These are phyloP conservation scores for Colletotrichum sansevieriae DNA, from an alignment of 2,329 filamentous ascomycete species.

Conservation along the genomic window DNA sequence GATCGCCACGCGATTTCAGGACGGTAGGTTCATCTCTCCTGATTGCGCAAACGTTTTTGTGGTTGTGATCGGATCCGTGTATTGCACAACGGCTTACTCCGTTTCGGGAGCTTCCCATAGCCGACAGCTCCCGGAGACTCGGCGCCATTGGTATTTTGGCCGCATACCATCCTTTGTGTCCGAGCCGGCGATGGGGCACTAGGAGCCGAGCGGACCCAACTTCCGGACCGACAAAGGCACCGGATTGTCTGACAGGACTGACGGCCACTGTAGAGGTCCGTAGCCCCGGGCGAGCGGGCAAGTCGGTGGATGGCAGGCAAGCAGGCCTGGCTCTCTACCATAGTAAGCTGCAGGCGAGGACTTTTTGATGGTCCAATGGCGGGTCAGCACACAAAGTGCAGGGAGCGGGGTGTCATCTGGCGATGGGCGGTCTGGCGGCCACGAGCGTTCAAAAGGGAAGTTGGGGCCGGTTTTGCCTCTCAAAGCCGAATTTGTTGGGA, in stretches of 20 bases:
- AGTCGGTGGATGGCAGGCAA: not conserved
- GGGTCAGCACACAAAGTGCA: conserved; percentile 16
- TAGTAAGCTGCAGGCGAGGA: conserved; percentile 25
- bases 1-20: not conserved
- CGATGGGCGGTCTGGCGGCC: conserved; percentile 42
- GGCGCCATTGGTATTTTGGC: not conserved
- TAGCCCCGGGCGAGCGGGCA: conserved; percentile 20
- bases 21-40: too few relatives aligned
- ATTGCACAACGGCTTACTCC: not conserved
- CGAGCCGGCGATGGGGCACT: not conserved
- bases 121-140: not conserved
- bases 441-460: conserved; percentile 40
- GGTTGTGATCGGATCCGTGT: not conserved
- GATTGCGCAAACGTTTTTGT: too few relatives aligned
- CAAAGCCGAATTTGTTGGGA: conserved; percentile 41
- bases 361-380: conserved; percentile 37
- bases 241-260: not conserved
- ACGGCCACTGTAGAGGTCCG: not conserved
- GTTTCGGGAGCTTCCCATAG: not conserved
- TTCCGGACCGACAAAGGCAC: not conserved
- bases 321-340: not conserved
- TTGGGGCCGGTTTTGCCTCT: conserved; percentile 37
- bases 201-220: not conserved
- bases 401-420: conserved; percentile 35
- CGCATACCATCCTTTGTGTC: not conserved